These are phyloP conservation scores for Russula griseocarnosa DNA, from an alignment of 768 basidiomycete species.

Conservation along the genomic window DNA sequence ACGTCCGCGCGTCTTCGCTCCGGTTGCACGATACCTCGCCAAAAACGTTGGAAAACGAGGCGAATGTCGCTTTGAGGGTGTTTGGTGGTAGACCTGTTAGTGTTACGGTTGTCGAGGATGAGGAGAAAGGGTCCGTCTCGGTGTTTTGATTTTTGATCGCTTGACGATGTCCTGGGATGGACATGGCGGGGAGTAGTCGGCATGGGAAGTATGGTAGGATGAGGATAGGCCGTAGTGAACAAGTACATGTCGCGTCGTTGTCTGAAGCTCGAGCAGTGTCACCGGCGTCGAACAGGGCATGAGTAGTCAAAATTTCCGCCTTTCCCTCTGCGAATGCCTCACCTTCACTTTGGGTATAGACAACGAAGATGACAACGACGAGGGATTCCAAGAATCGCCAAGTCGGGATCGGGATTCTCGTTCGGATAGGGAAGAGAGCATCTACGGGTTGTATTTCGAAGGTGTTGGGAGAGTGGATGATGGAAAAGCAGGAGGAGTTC, in stretches of 20 bases:
- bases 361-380: too few relatives aligned
- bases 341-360: too few relatives aligned
- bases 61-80: constrained; percentile 12
- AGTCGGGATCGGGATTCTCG: too few relatives aligned
- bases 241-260: neutral
- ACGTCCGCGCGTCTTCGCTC: constrained; percentile 7
- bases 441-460: too few relatives aligned
- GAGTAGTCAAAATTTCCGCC: too few relatives aligned
- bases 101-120: neutral
- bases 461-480: too few relatives aligned
- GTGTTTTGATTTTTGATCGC: neutral
- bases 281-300: too few relatives aligned
- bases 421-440: too few relatives aligned
- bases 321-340: too few relatives aligned
- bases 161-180: neutral
- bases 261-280: too few relatives aligned
- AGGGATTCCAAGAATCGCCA: too few relatives aligned
- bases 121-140: neutral
- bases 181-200: neutral
- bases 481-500: too few relatives aligned
- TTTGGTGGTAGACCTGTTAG: neutral
- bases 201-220: constrained; percentile 5
- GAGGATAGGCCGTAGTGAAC: constrained; percentile 8
- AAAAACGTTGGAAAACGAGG: constrained; percentile 4
- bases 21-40: constrained; percentile 4